These are phyloP conservation scores for Aspergillus cavernicola DNA, from an alignment of 495 filamentous ascomycete genomes.

Conservation along the genomic window DNA sequence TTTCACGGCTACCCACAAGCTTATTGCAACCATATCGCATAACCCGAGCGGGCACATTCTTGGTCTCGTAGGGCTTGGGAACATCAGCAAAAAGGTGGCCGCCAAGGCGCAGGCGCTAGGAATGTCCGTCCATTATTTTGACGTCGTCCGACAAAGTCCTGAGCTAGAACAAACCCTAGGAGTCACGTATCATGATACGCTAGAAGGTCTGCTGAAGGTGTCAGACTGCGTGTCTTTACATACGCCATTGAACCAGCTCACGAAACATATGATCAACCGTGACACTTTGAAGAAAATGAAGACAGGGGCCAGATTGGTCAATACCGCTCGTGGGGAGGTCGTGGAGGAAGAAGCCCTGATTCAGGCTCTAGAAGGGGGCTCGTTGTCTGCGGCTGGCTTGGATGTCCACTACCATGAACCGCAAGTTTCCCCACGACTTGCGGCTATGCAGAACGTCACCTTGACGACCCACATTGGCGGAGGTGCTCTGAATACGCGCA, in stretches of 20 bases:
- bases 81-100: neutral
- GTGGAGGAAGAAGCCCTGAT: neutral
- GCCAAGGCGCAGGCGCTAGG: neutral
- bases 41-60: neutral
- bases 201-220: neutral
- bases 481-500: neutral
- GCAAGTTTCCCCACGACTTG: neutral
- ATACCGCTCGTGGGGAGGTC: neutral
- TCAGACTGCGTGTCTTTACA: neutral
- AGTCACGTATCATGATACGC: neutral
- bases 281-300: neutral
- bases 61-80: neutral
- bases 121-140: neutral
- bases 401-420: constrained; percentile 1
- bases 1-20: neutral
- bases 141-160: neutral
- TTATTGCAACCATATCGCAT: neutral
- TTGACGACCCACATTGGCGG: neutral
- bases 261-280: neutral
- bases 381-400: neutral
- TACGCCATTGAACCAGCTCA: neutral
- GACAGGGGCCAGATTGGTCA: neutral
- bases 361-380: neutral
- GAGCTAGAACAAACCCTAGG: neutral
- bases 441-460: neutral